Evolutionary conservation across 140 eudicot genomes (phyloP).

Genomic region (Anethum foeniculum): DNA sequence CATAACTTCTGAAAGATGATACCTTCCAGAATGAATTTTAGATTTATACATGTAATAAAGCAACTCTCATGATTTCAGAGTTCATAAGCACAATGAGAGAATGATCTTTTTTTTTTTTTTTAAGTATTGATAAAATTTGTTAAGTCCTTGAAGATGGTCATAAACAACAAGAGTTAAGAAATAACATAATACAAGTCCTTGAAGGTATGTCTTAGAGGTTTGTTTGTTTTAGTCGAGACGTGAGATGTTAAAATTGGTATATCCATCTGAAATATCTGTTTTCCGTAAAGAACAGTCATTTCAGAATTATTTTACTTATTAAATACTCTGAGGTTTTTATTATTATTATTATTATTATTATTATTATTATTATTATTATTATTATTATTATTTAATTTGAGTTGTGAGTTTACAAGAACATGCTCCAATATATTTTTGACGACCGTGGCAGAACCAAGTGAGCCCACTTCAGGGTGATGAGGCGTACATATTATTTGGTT

Average conservation of each 20-base stretch:
- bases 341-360: neutral
- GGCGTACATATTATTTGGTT: neutral
- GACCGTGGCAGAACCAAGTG: neutral
- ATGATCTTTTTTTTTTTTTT: too few species aligned
- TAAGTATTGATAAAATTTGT: too few species aligned
- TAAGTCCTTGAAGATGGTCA: too few species aligned
- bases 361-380: neutral
- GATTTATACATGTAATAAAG: too few species aligned
- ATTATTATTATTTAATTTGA: neutral
- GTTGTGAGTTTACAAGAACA: neutral
- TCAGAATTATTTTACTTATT: neutral
- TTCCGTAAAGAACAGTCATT: too few species aligned
- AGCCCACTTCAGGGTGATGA: neutral
- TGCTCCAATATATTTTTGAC: neutral
- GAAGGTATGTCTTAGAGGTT: neutral
- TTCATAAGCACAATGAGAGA: too few species aligned
- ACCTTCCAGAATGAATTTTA: too few species aligned
- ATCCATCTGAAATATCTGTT: neutral
- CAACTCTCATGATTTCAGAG: too few species aligned
- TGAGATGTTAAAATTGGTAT: neutral
- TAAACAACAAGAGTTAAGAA: too few species aligned
- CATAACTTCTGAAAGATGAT: too few species aligned
- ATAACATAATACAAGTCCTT: too few species aligned
- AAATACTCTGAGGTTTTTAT: neutral
- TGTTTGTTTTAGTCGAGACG: neutral